These are phyloP conservation scores for Lyophyllum semitale DNA, from an alignment of 768 basidiomycete genomes.

Conservation along the genomic window DNA sequence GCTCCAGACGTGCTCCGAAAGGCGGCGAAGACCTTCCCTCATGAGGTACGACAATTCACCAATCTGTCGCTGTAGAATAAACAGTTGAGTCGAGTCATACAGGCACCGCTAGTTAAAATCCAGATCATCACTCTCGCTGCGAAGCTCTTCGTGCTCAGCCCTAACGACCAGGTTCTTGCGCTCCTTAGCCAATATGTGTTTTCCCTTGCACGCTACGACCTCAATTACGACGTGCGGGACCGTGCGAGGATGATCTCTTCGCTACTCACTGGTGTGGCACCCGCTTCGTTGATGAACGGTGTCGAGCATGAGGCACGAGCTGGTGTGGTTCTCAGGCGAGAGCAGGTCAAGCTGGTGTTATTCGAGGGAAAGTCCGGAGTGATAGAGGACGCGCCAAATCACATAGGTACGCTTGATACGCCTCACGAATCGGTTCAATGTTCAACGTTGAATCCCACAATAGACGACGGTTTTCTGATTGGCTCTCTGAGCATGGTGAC, in stretches of 20 bases:
- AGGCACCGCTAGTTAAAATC: constrained; percentile 74
- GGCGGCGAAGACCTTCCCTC: constrained; percentile 66
- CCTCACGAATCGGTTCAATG: background rate
- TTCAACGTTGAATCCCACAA: constrained; percentile 23
- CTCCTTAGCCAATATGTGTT: constrained; percentile 75
- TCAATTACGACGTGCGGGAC: constrained; percentile 89
- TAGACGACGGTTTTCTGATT: constrained; percentile 44
- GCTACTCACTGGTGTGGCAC: constrained; percentile 58
- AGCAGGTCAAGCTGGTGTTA: constrained; percentile 79
- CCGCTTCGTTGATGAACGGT: constrained; percentile 32
- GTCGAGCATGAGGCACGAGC: constrained; percentile 48
- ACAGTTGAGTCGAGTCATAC: background rate
- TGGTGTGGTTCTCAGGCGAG: constrained; percentile 78
- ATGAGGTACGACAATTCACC: constrained; percentile 54
- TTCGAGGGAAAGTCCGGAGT: constrained; percentile 72
- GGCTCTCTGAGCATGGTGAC: constrained; percentile 71
- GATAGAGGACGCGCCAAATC: constrained; percentile 37
- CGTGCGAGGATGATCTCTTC: constrained; percentile 78
- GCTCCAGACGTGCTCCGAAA: constrained; percentile 90
- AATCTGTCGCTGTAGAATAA: background rate
- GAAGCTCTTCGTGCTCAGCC: constrained; percentile 75
- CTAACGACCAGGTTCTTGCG: constrained; percentile 47
- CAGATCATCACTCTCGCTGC: constrained; percentile 86
- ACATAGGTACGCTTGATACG: constrained; percentile 28
- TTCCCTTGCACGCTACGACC: constrained; percentile 84